These are phyloP conservation scores for Ganoderma multipileum DNA, from an alignment of 1,284 basidiomycete genomes.

Conservation along the genomic window DNA sequence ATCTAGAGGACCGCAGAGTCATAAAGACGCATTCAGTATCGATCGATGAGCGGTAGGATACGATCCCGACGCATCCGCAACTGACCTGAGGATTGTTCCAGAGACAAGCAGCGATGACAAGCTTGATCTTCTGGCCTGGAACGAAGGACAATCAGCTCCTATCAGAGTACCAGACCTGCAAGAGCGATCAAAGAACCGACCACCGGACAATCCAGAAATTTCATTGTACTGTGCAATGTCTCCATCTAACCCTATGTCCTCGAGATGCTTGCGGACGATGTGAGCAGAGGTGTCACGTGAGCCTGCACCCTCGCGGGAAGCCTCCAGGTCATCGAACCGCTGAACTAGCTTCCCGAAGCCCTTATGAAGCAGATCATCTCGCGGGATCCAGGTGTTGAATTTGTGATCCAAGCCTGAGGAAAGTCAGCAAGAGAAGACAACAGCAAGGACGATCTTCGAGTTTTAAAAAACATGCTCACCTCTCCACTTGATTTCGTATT, in stretches of 20 bases:
- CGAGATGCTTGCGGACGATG: slow-evolving; percentile 87
- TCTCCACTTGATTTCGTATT: slow-evolving; percentile 97
- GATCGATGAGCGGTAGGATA: slow-evolving; percentile 2
- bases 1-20: slow-evolving; percentile 46
- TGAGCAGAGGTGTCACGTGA: slow-evolving; percentile 83
- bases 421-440: neutral
- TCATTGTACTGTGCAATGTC: slow-evolving; percentile 98
- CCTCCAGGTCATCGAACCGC: slow-evolving; percentile 97
- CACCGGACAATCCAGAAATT: slow-evolving; percentile 89
- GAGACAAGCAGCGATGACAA: slow-evolving; percentile 92
- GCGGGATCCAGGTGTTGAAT: slow-evolving; percentile 93
- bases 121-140: slow-evolving; percentile 93
- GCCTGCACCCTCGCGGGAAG: slow-evolving; percentile 93
- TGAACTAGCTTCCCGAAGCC: slow-evolving; percentile 93
- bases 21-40: neutral
- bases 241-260: slow-evolving; percentile 95
- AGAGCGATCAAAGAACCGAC: slow-evolving; percentile 43
- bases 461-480: slow-evolving; percentile 43
- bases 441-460: neutral
- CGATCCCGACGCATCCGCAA: slow-evolving; percentile 10
- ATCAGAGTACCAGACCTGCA: neutral
- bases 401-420: slow-evolving; percentile 80
- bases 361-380: slow-evolving; percentile 88
- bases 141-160: neutral
- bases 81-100: slow-evolving; percentile 93